A percentile compares a stretch with the other conserved stretches of the same genome.
Conservation (phyloP, 2,329 filamentous ascomycete genomes). For the Daldinia sp. region DNA sequence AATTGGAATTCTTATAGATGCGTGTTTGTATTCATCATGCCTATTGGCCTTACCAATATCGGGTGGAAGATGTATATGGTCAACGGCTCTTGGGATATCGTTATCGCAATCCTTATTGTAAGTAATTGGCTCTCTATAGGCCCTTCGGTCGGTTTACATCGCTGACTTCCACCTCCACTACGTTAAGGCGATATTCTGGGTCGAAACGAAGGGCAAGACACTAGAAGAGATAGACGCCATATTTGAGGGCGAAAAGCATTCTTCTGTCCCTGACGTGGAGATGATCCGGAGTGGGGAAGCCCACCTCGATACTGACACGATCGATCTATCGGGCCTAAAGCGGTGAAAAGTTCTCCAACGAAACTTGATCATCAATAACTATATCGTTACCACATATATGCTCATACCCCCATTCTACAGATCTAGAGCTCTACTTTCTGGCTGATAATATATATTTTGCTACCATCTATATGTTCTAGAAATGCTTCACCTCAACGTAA, state of each 20-base stretch:
- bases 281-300: conserved; percentile 38
- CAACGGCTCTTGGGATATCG: conserved; percentile 54
- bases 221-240: conserved; percentile 51
- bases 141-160: neutral
- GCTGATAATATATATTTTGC: neutral
- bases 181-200: conserved; percentile 46
- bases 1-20: conserved; percentile 41
- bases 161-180: conserved; percentile 2
- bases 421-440: neutral
- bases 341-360: neutral
- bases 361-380: neutral
- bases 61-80: conserved; percentile 59
- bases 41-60: conserved; percentile 53
- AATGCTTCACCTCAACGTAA: neutral
- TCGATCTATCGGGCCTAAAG: conserved; percentile 16
- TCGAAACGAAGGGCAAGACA: conserved; percentile 51
- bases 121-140: conserved; percentile 22
- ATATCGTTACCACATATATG: neutral
- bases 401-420: neutral
- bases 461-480: neutral
- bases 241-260: conserved; percentile 49
- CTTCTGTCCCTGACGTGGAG: conserved; percentile 42
- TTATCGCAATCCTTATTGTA: conserved; percentile 51
- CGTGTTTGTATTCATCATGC: conserved; percentile 52
- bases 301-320: conserved; percentile 33